A percentile compares a stretch with the other conserved stretches of the same genome.
Conservation (phyloP, 352 stramenopile species). For the Saprolegnia parasitica region DNA sequence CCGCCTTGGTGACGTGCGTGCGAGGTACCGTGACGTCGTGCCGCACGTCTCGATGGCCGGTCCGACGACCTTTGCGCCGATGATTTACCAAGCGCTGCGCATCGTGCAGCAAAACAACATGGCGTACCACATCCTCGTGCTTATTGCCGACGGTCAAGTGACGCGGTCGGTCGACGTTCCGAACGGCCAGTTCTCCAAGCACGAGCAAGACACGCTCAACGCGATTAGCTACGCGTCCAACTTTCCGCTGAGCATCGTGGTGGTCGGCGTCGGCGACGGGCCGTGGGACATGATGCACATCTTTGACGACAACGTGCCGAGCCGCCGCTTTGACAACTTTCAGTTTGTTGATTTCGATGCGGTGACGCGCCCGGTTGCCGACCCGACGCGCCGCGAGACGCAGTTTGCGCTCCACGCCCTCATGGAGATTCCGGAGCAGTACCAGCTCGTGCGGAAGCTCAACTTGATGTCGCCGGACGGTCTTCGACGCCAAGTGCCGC, state of each 20-base stretch:
- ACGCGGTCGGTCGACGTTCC: constrained; percentile 75
- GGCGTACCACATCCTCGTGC: constrained; percentile 72
- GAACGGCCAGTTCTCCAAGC: constrained; percentile 63
- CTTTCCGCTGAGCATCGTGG: constrained; percentile 73
- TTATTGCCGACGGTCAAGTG: constrained; percentile 61
- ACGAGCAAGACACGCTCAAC: constrained; percentile 48
- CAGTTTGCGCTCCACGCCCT: constrained; percentile 79
- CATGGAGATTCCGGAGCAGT: constrained; percentile 84
- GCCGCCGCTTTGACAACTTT: constrained; percentile 82
- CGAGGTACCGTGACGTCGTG: constrained; percentile 64
- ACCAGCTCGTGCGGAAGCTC: constrained; percentile 45
- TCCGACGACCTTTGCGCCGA: constrained; percentile 80
- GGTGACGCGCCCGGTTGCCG: constrained; percentile 20
- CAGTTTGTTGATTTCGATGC: constrained; percentile 82
- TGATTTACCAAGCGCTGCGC: constrained; percentile 75
- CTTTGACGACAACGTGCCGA: constrained; percentile 63
- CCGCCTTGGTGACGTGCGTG: constrained; percentile 57
- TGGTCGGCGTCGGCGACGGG: constrained; percentile 70
- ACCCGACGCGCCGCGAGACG: constrained; percentile 44
- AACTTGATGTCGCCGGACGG: constrained; percentile 10
- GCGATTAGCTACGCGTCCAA: constrained; percentile 66
- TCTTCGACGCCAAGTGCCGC: neutral
- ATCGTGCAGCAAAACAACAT: constrained; percentile 70
- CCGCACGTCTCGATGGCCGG: constrained; percentile 72
- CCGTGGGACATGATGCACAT: constrained; percentile 75